Evolutionary conservation across 345 rosid genomes (phyloP).

Genomic region (Citrus trifoliata): DNA sequence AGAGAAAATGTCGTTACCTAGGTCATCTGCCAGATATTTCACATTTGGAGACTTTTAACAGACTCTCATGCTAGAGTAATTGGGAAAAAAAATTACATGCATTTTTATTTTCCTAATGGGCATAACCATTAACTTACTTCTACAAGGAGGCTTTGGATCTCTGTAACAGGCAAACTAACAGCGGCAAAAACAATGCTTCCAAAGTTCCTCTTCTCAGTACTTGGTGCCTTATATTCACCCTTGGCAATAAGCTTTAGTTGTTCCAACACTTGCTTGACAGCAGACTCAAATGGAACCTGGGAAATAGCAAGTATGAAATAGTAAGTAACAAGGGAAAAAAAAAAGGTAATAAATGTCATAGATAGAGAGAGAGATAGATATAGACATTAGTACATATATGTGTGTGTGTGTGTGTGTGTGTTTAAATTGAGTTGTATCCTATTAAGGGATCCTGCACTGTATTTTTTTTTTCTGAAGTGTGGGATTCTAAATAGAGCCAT

Average conservation of each 20-base stretch:
- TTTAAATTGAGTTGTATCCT: no score
- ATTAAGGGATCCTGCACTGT: no score
- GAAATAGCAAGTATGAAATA: neutral
- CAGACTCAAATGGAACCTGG: slow-evolving; percentile 82
- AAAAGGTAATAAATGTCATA: no score
- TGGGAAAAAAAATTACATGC: neutral
- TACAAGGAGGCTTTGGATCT: slow-evolving; percentile 52
- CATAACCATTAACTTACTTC: slow-evolving; percentile 37
- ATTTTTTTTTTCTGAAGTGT: no score
- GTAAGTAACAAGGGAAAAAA: neutral
- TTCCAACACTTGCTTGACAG: slow-evolving; percentile 65
- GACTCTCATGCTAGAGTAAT: neutral
- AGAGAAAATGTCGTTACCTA: neutral
- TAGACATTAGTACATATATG: no score
- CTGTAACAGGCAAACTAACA: slow-evolving; percentile 55
- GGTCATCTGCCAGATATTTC: neutral
- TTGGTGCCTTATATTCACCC: slow-evolving; percentile 66
- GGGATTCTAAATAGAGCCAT: no score
- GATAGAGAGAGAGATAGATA: no score
- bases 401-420: no score
- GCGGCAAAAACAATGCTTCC: slow-evolving; percentile 82
- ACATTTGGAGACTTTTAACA: neutral
- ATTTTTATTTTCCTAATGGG: neutral
- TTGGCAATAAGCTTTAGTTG: slow-evolving; percentile 62
- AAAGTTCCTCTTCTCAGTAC: slow-evolving; percentile 58